These are phyloP conservation scores for Fagopyrum homotropicum DNA, from an alignment of 148 eudicot species.

Conservation along the genomic window DNA sequence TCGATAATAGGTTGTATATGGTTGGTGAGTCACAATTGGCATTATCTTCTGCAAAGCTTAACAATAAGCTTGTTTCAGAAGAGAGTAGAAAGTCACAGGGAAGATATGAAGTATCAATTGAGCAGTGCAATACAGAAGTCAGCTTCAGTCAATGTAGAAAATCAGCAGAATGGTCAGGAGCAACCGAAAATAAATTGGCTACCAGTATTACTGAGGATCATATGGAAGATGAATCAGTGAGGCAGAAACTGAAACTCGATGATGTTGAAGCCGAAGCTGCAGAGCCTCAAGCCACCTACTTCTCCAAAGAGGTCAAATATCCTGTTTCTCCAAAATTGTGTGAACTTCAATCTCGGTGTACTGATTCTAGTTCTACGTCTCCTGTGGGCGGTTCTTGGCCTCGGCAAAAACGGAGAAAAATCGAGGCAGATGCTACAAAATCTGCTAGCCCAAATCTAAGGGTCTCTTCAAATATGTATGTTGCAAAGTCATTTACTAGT, in stretches of 20 bases:
- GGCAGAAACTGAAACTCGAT: not conserved
- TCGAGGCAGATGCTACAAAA: conserved; percentile 23
- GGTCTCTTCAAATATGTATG: conserved; percentile 13
- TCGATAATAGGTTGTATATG: not conserved
- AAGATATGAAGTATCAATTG: conserved; percentile 1
- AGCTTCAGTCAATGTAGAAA: not conserved
- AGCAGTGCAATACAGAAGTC: not conserved
- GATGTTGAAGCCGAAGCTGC: not conserved
- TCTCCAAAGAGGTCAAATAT: conserved; percentile 13
- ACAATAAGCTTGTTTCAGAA: not conserved
- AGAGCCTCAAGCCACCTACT: conserved; percentile 6
- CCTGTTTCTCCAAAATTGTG: conserved; percentile 14
- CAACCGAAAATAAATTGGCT: not conserved
- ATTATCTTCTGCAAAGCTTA: not conserved
- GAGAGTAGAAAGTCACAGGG: not conserved
- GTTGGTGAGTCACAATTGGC: not conserved
- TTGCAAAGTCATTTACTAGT: conserved; percentile 14
- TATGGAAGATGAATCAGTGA: not conserved
- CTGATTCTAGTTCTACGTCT: conserved; percentile 22
- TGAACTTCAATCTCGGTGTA: conserved; percentile 17
- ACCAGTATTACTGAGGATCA: not conserved
- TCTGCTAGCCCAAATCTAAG: conserved; percentile 28
- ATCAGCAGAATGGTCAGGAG: not conserved
- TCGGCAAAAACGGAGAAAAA: conserved; percentile 49
- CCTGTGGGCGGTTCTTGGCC: conserved; percentile 47